Evolutionary conservation across 495 filamentous ascomycete genomes (phyloP), one percentile per base, ranked within the genome.

Genomic region (Monascus purpureus): DNA sequence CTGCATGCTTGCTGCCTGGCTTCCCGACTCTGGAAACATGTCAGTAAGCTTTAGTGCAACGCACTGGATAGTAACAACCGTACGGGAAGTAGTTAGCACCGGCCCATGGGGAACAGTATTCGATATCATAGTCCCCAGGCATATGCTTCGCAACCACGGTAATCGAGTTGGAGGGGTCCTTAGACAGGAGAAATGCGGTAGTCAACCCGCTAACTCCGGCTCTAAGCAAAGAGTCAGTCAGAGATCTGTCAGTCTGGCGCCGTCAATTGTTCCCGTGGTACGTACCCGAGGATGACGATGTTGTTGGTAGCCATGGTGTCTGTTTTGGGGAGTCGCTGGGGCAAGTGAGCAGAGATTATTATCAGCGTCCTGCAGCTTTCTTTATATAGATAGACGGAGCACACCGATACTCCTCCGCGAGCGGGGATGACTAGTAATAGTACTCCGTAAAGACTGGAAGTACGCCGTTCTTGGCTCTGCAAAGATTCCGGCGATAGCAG

Each of bases 111-210:
- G 82, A 92, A 2, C 84, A 77, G 52, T 96, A 97, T 70, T 96
- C 86, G 32, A 90, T 79, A 46, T 95, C 87, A 59, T 93, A 94
- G 61, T 97, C 90, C 22, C 90, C 90, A 0, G 90, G 90, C 92
- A 97, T 93, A 45, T 96, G 87, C 52, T 94, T 95, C 14, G 85
- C 83, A 2, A 88, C 63, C 15, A 97, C 68, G 2, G 86, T 93
- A 38, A 97, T 63, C 31, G 72, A 71, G 43, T 75, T 76, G 14
- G 68, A 55, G 2, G 64, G 50, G 42, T 80, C 71, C 39, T 73
- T 74, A 25, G 87, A 80, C 16, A 96, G 70, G 12, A 82, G 55
- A 20, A 93, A 70, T 6, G 92, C 90, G 6, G 82, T 86, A n/a
- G 90, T 96, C 33, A 97, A 69, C 31, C 90, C 90, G 28, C 77